phyloP scores from a whole-genome alignment of 1,139 yeast species.

The Debaryomyces sp. region DNA sequence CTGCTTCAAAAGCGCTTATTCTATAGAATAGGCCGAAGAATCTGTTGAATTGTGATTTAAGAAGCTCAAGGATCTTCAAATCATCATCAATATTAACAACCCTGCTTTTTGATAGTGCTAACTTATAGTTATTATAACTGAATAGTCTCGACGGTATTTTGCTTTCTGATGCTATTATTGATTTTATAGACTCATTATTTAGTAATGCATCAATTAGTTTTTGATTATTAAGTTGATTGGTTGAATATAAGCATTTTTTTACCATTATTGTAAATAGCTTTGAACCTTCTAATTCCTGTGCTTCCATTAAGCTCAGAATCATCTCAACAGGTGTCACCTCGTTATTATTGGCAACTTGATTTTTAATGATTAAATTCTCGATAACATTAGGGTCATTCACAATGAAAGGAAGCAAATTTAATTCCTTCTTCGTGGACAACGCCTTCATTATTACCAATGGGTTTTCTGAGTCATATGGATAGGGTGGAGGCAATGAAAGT shows the following conservation, averaged over 20 bases:
- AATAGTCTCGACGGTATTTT: constrained; percentile 13
- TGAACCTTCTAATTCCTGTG: constrained; percentile 21
- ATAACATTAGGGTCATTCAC: constrained; percentile 15
- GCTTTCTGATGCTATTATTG: constrained; percentile 15
- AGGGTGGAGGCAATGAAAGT: constrained; percentile 13
- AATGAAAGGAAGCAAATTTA: constrained; percentile 18
- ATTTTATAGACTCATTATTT: constrained; percentile 14
- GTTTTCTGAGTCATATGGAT: constrained; percentile 7
- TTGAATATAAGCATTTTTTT: constrained; percentile 12
- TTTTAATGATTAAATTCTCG: constrained; percentile 9
- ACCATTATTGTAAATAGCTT: constrained; percentile 17
- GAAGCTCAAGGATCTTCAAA: constrained; percentile 1
- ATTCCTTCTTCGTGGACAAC: constrained; percentile 9
- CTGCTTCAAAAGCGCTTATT: constrained; percentile 9
- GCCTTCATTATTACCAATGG: constrained; percentile 13
- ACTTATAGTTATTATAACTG: constrained; percentile 12
- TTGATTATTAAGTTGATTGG: constrained; percentile 9
- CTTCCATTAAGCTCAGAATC: constrained; percentile 15
- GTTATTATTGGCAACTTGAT: constrained; percentile 8
- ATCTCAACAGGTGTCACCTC: constrained; percentile 9
- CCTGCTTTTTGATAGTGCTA: constrained; percentile 8
- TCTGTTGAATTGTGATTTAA: constrained; percentile 16
- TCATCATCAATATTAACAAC: constrained; percentile 7
- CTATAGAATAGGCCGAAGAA: constrained; percentile 16
- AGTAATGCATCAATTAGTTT: constrained; percentile 9